These are phyloP conservation scores for Carex arenaria DNA, from an alignment of 202 grass and related monocot species.

Conservation along the genomic window DNA sequence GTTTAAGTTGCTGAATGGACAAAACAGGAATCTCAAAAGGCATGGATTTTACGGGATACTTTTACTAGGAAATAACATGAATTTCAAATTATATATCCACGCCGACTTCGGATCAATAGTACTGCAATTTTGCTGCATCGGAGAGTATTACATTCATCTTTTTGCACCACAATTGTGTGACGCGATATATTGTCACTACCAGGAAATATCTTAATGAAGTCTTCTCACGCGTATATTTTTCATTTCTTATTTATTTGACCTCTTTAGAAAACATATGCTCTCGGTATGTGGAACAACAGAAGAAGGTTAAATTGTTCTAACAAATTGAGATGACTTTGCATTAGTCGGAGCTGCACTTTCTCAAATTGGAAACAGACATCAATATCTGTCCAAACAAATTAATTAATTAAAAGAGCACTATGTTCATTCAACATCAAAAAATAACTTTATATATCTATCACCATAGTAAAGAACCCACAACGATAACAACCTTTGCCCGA, in stretches of 20 bases:
- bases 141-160: too few species aligned
- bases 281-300: not conserved
- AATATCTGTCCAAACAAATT: not conserved
- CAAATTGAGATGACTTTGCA: not conserved
- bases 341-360: not conserved
- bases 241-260: not conserved
- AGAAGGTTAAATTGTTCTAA: not conserved
- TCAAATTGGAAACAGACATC: conserved; percentile 1
- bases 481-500: too few species aligned
- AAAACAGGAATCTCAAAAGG: too few species aligned
- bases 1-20: too few species aligned
- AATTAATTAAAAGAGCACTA: not conserved
- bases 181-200: not conserved
- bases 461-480: too few species aligned
- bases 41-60: too few species aligned
- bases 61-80: too few species aligned
- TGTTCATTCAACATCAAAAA: not conserved
- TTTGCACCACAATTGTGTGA: not conserved
- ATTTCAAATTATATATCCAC: too few species aligned
- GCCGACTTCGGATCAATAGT: too few species aligned
- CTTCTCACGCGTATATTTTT: not conserved
- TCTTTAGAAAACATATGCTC: too few species aligned
- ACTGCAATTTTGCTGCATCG: too few species aligned
- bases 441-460: not conserved
- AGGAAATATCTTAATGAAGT: not conserved